Evolutionary conservation across 23 red algal genomes (phyloP), one percentile per base, ranked within the genome.

Genomic region (Chondrus crispus): DNA sequence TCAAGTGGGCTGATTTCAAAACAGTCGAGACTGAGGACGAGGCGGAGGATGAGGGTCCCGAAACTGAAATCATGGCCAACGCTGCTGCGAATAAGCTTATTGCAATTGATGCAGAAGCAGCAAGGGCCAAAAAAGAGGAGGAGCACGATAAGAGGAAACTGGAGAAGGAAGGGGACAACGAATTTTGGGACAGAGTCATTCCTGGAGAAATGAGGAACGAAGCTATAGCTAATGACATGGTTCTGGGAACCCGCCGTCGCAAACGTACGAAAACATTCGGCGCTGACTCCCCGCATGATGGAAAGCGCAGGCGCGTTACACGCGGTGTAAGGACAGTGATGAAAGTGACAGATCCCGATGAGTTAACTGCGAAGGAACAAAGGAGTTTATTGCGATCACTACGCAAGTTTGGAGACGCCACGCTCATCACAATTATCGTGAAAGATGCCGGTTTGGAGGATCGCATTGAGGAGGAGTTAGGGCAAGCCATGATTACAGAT

Each of bases 1-100:
- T 98, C 57, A 98, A 98, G 77, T 98, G 96, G 96, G 80, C 84
- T 30, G 96, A 98, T 76, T 98, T 98, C 76, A 88, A 80, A 10
- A 82, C 86, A 18, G 84, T 78, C 49, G 96, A 94, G 50, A 75
- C 72, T 20, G 87, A 86, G 39, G 95, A 96, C 22, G 91, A 95
- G 37, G 52, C 62, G 32, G 91, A 85, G 44, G 55, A 82, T n/a
- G 92, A 80, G 35, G 28, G 50, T 11, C 49, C 47, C 26, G 75
- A 87, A n/a, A 90, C 62, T 2, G 70, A 74, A 37, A 82, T 57
- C n/a, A 79, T 81, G 80, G 85, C 88, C 37, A 38, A 75, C 2
- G 79, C 73, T 51, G 89, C 89, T 20, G 75, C 89, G 4, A 85
- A 46, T 35, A 43, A 62, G 33, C 72, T 88, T 39, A 73, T 82